A percentile compares a stretch with the other conserved stretches of the same genome.
These are phyloP conservation scores for Jatropha curcas DNA, from an alignment of 345 rosid species.

Conservation along the genomic window DNA sequence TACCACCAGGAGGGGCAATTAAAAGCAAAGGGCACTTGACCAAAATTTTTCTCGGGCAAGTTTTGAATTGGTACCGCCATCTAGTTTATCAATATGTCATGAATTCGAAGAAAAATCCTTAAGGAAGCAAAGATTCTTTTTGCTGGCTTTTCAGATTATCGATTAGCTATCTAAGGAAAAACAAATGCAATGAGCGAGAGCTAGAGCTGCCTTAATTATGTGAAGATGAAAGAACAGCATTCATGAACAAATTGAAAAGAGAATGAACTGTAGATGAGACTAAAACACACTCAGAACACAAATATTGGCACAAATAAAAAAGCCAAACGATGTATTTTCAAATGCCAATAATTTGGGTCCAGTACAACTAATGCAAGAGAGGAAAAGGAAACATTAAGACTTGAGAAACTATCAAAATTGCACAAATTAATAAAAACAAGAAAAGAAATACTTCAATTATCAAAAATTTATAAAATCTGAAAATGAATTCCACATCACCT, in stretches of 20 bases:
- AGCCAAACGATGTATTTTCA: not conserved
- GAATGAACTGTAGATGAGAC: not conserved
- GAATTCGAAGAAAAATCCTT: conserved; percentile 11
- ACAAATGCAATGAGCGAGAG: conserved; percentile 4
- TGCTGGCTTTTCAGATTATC: conserved; percentile 16
- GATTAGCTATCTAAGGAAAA: conserved; percentile 22
- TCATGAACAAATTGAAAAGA: not conserved
- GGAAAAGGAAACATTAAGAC: not conserved
- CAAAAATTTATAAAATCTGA: not conserved
- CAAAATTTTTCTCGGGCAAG: conserved; percentile 34
- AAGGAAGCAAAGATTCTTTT: conserved; percentile 11
- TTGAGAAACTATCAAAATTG: too few relatives aligned
- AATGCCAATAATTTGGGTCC: not conserved
- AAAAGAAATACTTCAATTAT: not conserved
- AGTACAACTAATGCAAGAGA: not conserved
- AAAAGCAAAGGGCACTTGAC: conserved; percentile 25
- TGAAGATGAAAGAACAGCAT: not conserved
- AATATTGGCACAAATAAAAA: not conserved
- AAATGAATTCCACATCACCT: not conserved
- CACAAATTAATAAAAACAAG: not conserved
- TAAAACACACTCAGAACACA: not conserved
- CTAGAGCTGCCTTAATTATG: not conserved
- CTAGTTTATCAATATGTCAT: conserved; percentile 12
- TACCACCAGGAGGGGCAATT: conserved; percentile 40
- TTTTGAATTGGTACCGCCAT: conserved; percentile 39